Evolutionary conservation across 208 protist genomes (phyloP).

Genomic region (Jaenimonas drosophilae): DNA sequence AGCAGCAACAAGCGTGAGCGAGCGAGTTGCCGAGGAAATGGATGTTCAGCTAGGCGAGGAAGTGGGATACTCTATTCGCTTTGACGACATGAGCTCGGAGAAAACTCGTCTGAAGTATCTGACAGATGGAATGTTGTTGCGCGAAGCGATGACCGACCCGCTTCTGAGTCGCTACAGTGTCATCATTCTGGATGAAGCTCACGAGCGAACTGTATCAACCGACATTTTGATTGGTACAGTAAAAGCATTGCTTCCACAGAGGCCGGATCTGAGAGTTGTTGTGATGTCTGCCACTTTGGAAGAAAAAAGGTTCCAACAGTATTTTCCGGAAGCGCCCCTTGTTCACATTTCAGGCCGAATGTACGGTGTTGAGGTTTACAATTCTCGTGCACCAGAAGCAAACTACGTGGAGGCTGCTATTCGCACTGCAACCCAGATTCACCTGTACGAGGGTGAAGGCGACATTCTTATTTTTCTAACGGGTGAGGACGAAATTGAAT

Average conservation of each 20-base stretch:
- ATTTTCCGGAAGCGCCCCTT: constrained; percentile 96
- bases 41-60: constrained; percentile 93
- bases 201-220: constrained; percentile 98
- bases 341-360: constrained; percentile 97
- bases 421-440: constrained; percentile 97
- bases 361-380: constrained; percentile 88
- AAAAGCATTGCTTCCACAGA: constrained; percentile 80
- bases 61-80: constrained; percentile 98
- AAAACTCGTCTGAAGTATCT: constrained; percentile 97
- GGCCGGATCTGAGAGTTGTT: constrained; percentile 93
- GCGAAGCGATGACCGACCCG: constrained; percentile 94
- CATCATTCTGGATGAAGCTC: constrained; percentile 99
- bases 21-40: constrained; percentile 97
- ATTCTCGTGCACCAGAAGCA: constrained; percentile 77
- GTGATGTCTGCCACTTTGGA: constrained; percentile 97
- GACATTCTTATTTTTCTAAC: constrained; percentile 99
- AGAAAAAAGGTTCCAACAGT: constrained; percentile 95
- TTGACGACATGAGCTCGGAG: constrained; percentile 94
- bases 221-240: constrained; percentile 98
- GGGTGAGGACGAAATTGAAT: constrained; percentile 99
- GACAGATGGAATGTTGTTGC: constrained; percentile 98
- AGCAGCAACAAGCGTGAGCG: constrained; percentile 96
- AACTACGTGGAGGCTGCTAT: constrained; percentile 97
- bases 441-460: constrained; percentile 94
- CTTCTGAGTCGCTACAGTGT: constrained; percentile 89